phyloP scores from a whole-genome alignment of 1,139 yeast genomes.

The Candida glucosophila region DNA sequence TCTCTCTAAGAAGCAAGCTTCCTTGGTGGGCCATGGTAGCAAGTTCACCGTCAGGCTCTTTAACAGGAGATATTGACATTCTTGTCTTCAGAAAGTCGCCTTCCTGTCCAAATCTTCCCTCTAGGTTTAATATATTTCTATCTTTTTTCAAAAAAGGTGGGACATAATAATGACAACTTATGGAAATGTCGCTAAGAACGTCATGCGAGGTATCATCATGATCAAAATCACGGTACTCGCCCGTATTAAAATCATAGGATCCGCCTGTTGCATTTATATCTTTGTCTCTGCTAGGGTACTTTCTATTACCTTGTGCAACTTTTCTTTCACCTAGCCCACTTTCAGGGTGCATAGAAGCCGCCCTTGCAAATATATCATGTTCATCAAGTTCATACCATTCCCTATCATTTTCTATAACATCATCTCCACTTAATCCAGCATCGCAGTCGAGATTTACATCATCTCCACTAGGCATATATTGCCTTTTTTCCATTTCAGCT shows the following conservation, averaged over 20 bases:
- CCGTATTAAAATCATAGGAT: constrained; percentile 17
- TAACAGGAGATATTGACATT: constrained; percentile 35
- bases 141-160: constrained; percentile 33
- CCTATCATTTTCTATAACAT: constrained; percentile 26
- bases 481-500: constrained; percentile 4
- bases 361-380: too few species aligned
- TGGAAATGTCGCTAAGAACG: constrained; percentile 17
- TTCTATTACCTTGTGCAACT: too few species aligned
- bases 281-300: constrained; percentile 1
- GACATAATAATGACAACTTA: constrained; percentile 24
- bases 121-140: constrained; percentile 15
- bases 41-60: constrained; percentile 72
- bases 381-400: constrained; percentile 43
- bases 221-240: constrained; percentile 29
- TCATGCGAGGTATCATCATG: constrained; percentile 14
- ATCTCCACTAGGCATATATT: constrained; percentile 1
- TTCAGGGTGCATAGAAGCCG: too few species aligned
- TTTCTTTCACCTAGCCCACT: too few species aligned
- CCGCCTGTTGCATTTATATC: constrained; percentile 23
- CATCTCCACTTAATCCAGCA: too few species aligned
- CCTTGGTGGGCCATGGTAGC: constrained; percentile 69
- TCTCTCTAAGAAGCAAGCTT: constrained; percentile 56
- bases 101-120: too few species aligned
- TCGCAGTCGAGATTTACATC: too few species aligned
- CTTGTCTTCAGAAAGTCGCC: constrained; percentile 5